phyloP scores from a whole-genome alignment of 108 stramenopile genomes.

The Epithemia pelagica region DNA sequence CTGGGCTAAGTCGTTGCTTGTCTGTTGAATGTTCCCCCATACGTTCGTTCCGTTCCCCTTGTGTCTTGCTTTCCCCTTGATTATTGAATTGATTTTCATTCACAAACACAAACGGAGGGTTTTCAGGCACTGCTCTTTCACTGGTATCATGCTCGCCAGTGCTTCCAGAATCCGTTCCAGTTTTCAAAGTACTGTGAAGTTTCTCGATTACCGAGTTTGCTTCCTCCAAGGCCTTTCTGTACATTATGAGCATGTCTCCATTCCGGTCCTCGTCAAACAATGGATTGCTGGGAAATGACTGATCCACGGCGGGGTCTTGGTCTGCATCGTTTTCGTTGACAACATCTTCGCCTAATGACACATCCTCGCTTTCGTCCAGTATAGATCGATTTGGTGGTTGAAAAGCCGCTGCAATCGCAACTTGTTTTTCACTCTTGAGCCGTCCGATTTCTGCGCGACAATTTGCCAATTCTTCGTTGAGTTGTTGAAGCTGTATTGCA shows the following conservation, averaged over 20 bases:
- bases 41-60: background rate
- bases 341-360: slow-evolving; percentile 9
- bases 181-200: slow-evolving; percentile 24
- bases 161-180: slow-evolving; percentile 5
- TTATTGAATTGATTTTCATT: background rate
- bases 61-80: background rate
- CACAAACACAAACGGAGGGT: slow-evolving; percentile 3
- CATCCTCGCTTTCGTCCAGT: slow-evolving; percentile 33
- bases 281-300: background rate
- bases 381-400: slow-evolving; percentile 43
- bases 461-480: slow-evolving; percentile 59
- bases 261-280: background rate
- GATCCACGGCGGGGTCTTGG: background rate
- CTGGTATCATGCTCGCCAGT: slow-evolving; percentile 28
- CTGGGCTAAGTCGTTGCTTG: slow-evolving; percentile 3
- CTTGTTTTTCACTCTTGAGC: slow-evolving; percentile 33
- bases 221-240: slow-evolving; percentile 41
- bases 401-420: slow-evolving; percentile 18
- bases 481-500: slow-evolving; percentile 25
- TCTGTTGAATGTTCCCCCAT: background rate
- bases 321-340: background rate
- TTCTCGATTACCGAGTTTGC: slow-evolving; percentile 52
- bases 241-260: slow-evolving; percentile 6
- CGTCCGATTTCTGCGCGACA: slow-evolving; percentile 77
- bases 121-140: slow-evolving; percentile 19